Conservation (phyloP, 1,139 yeast genomes). For the Geotrichum klebahnii region DNA sequence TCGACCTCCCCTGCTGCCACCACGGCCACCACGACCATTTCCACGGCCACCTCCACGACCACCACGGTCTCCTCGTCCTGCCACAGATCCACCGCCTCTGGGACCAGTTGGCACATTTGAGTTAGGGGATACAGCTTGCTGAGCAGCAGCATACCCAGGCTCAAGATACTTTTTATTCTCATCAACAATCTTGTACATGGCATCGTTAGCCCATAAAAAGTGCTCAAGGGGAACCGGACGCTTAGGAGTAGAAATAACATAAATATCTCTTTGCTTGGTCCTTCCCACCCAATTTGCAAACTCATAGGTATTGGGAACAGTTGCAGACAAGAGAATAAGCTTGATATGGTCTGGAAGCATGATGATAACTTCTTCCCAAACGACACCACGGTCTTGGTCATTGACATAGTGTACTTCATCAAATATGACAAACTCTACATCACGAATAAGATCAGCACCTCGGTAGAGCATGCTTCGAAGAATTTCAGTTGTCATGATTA, state of each 20-base stretch:
- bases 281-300: conserved; percentile 99
- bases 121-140: conserved; percentile 46
- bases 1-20: conserved; percentile 38
- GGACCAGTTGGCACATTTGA: conserved; percentile 41
- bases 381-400: conserved; percentile 95
- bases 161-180: conserved; percentile 66
- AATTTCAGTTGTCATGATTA: conserved; percentile 97
- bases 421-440: conserved; percentile 93
- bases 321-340: conserved; percentile 62
- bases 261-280: conserved; percentile 90
- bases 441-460: conserved; percentile 93
- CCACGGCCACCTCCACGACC: conserved; percentile 38
- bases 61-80: conserved; percentile 31
- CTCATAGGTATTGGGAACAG: conserved; percentile 95
- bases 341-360: conserved; percentile 89
- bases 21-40: conserved; percentile 32
- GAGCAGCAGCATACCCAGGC: conserved; percentile 59
- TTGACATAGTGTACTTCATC: conserved; percentile 97
- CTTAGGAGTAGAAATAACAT: conserved; percentile 91
- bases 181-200: conserved; percentile 67
- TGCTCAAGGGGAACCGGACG: conserved; percentile 95
- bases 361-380: conserved; percentile 98
- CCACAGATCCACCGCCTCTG: conserved; percentile 33
- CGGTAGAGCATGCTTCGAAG: conserved; percentile 86
- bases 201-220: conserved; percentile 69